Conservation (phyloP, 1,139 yeast species). For the Geotrichum europaeum region DNA sequence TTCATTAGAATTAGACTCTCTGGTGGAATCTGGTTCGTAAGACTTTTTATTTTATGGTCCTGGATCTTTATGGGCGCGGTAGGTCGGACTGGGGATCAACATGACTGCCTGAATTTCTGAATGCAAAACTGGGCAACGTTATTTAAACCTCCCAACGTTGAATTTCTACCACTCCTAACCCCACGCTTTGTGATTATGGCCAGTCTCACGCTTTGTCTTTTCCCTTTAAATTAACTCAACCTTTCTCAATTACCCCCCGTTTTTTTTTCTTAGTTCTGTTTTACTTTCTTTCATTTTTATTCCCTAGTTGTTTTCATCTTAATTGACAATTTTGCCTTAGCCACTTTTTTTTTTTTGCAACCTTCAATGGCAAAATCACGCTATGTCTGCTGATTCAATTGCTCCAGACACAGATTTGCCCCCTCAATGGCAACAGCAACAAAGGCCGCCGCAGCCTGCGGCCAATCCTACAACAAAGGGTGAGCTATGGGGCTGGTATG, state of each 20-base stretch:
- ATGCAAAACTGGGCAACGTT: background rate
- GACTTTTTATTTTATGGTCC: no score
- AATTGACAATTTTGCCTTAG: background rate
- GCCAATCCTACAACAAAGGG: constrained; percentile 19
- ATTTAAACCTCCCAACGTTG: background rate
- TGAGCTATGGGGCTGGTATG: constrained; percentile 36
- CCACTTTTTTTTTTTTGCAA: background rate
- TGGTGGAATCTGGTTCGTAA: no score
- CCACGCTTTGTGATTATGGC: background rate
- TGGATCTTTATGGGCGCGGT: no score
- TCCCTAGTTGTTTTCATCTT: background rate
- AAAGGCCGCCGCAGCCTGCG: background rate
- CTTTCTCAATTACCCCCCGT: background rate
- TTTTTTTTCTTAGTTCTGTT: background rate
- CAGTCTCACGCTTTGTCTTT: background rate
- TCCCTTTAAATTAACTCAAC: background rate
- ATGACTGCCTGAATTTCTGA: no score
- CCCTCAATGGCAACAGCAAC: background rate
- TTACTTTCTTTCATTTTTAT: background rate
- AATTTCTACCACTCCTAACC: background rate
- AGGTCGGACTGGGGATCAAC: no score
- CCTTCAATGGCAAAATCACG: background rate
- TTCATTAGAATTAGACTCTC: no score
- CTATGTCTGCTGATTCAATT: background rate
- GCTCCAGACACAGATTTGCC: background rate